Conservation (phyloP, 2,329 filamentous ascomycete species). For the Epichloe scottii region DNA sequence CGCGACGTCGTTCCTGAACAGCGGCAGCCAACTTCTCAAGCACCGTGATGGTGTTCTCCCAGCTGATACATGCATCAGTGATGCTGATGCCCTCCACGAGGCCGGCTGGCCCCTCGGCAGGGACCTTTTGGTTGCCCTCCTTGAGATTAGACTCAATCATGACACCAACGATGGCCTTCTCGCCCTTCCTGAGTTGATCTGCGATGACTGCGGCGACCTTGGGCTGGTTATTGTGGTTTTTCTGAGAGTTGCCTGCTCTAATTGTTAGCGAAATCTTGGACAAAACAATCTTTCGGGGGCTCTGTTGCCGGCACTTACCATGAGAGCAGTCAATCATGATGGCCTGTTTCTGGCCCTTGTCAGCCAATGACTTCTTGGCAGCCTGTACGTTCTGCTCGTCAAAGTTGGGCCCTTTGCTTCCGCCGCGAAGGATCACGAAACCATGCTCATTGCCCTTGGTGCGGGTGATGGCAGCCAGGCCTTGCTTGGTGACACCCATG, state of each 20-base stretch:
- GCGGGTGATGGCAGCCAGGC: constrained; percentile 84
- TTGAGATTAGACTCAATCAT: constrained; percentile 99
- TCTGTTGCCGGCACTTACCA: constrained; percentile 39
- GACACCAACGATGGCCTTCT: constrained; percentile 82
- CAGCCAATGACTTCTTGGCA: constrained; percentile 64
- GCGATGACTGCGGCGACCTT: constrained; percentile 55
- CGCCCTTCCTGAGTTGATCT: constrained; percentile 77
- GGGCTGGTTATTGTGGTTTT: constrained; percentile 95
- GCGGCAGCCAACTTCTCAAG: constrained; percentile 79
- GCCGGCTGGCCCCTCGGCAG: constrained; percentile 61
- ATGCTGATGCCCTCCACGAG: constrained; percentile 88
- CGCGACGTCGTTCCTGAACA: constrained; percentile 59
- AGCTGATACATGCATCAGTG: constrained; percentile 91
- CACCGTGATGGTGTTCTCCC: constrained; percentile 72
- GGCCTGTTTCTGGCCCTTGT: constrained; percentile 75
- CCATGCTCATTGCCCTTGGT: constrained; percentile 93
- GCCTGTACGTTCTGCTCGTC: constrained; percentile 71
- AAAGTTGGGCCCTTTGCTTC: constrained; percentile 86
- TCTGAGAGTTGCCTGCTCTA: constrained; percentile 73
- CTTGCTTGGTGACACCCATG: constrained; percentile 97
- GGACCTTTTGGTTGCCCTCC: constrained; percentile 81
- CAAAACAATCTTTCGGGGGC: background rate
- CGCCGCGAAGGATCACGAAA: constrained; percentile 90
- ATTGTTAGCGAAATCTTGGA: background rate
- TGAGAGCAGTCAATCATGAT: constrained; percentile 99